Evolutionary conservation across 1,139 yeast species (phyloP).

Genomic region (Diutina sp.): DNA sequence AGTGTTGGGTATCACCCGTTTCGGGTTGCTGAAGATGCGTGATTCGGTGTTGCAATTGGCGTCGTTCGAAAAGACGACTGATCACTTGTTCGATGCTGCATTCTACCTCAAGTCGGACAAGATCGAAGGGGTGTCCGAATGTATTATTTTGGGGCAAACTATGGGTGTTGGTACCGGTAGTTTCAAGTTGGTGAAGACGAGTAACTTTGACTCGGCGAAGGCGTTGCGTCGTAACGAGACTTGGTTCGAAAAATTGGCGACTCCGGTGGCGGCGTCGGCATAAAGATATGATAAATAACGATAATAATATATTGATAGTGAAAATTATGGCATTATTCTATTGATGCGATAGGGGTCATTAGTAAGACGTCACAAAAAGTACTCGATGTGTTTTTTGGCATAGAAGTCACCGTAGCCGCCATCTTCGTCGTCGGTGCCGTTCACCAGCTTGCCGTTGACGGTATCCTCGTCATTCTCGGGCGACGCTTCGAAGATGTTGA

Average conservation of each 20-base stretch:
- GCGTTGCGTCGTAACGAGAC: slow-evolving; percentile 1
- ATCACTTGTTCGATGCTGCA: slow-evolving; percentile 95
- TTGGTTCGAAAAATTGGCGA: background rate
- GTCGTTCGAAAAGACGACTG: slow-evolving; percentile 96
- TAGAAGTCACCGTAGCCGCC: background rate
- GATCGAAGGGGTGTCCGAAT: slow-evolving; percentile 96
- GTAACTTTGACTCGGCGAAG: slow-evolving; percentile 20
- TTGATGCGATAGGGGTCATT: background rate
- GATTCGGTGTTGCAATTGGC: slow-evolving; percentile 96
- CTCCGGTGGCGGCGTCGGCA: background rate
- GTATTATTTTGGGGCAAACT: slow-evolving; percentile 94
- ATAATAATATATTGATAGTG: background rate
- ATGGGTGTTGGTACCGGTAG: slow-evolving; percentile 98
- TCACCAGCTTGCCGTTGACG: slow-evolving; percentile 1
- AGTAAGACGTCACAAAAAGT: slow-evolving; percentile 9
- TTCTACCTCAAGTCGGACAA: slow-evolving; percentile 93
- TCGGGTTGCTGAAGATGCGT: slow-evolving; percentile 97
- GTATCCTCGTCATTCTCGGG: slow-evolving; percentile 57
- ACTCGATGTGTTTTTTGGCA: slow-evolving; percentile 11
- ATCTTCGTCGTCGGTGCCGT: background rate
- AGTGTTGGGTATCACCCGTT: slow-evolving; percentile 93
- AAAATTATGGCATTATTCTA: background rate
- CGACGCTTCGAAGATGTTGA: slow-evolving; percentile 93
- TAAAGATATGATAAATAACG: background rate
- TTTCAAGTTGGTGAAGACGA: slow-evolving; percentile 65